phyloP scores from a whole-genome alignment of 2,329 filamentous ascomycete species.

The Cytospora piceae region DNA sequence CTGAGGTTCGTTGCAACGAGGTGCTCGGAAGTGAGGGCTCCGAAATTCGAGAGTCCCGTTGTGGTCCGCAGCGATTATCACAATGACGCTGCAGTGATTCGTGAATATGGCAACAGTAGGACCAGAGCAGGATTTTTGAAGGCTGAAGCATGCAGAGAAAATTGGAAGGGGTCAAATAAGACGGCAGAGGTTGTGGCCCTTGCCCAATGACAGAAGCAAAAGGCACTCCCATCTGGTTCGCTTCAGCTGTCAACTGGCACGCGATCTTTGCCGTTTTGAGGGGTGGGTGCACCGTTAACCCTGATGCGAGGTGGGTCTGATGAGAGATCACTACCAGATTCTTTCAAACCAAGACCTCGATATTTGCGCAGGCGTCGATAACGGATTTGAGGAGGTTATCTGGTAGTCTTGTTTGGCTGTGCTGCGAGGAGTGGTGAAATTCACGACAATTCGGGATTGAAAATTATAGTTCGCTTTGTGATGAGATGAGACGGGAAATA shows the following conservation, averaged over 20 bases:
- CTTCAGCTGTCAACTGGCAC: constrained; percentile 26
- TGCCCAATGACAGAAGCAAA: constrained; percentile 22
- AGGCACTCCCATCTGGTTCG: constrained; percentile 2
- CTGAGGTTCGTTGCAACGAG: constrained; percentile 10
- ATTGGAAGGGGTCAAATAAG: constrained; percentile 20
- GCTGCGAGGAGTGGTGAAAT: background rate
- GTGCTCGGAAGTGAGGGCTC: constrained; percentile 14
- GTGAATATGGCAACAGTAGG: background rate
- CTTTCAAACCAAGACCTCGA: background rate
- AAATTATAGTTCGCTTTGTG: background rate
- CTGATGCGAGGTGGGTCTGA: constrained; percentile 1
- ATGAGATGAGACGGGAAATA: background rate
- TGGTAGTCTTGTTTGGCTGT: background rate
- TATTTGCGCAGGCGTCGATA: background rate
- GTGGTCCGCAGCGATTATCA: constrained; percentile 20
- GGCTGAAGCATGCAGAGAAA: constrained; percentile 16
- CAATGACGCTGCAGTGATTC: constrained; percentile 10
- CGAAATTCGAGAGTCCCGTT: constrained; percentile 21
- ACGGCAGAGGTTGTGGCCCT: constrained; percentile 13
- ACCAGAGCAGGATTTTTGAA: constrained; percentile 7
- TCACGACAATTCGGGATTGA: background rate
- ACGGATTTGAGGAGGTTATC: background rate
- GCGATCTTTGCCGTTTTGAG: constrained; percentile 27
- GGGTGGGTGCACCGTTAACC: constrained; percentile 7
- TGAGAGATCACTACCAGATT: background rate